Conservation (phyloP, 345 rosid genomes). For the Hibiscus syriacus region DNA sequence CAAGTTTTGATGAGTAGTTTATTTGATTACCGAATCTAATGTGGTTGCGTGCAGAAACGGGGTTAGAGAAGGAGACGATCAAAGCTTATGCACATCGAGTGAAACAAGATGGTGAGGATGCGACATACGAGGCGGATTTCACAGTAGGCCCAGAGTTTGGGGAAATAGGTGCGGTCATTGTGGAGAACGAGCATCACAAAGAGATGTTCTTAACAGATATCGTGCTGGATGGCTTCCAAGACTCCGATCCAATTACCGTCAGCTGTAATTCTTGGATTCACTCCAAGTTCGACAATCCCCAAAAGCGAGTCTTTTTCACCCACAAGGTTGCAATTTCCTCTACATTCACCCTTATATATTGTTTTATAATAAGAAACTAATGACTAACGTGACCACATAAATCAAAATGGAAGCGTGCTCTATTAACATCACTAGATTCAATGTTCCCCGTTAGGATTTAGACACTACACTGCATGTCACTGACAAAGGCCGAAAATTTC, state of each 20-base stretch:
- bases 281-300: slow-evolving; percentile 39
- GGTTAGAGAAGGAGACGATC: slow-evolving; percentile 38
- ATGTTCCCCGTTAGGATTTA: too few relatives aligned
- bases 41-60: slow-evolving; percentile 24
- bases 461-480: too few relatives aligned
- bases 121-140: slow-evolving; percentile 49
- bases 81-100: slow-evolving; percentile 38
- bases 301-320: slow-evolving; percentile 58
- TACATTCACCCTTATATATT: too few relatives aligned
- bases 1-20: too few relatives aligned
- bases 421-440: too few relatives aligned
- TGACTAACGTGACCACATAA: too few relatives aligned
- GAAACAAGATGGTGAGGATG: slow-evolving; percentile 17
- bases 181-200: slow-evolving; percentile 66
- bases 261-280: slow-evolving; percentile 58
- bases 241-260: slow-evolving; percentile 25
- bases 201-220: slow-evolving; percentile 53
- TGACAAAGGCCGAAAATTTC: too few relatives aligned
- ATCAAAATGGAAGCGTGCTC: too few relatives aligned
- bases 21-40: neutral
- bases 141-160: slow-evolving; percentile 48
- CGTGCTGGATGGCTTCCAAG: slow-evolving; percentile 32
- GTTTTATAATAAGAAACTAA: too few relatives aligned
- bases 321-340: slow-evolving; percentile 25
- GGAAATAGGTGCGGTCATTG: slow-evolving; percentile 44